Evolutionary conservation across 192 early-diverging fungal species (phyloP).

Genomic region (Podila verticillata): DNA sequence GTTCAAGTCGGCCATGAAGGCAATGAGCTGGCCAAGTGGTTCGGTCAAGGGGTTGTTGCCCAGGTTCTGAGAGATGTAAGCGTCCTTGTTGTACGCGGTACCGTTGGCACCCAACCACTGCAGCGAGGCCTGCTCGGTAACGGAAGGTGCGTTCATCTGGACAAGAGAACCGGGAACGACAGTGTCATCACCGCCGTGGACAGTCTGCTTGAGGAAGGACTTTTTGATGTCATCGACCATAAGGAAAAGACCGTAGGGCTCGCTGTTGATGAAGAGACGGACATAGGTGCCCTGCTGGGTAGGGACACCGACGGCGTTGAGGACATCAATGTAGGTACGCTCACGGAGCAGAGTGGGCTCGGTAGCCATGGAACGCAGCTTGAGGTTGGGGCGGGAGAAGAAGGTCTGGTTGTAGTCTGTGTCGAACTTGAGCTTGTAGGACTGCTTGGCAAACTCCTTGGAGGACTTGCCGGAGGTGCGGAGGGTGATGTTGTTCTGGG

Average conservation of each 20-base stretch:
- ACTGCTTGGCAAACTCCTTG: slow-evolving; percentile 61
- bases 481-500: slow-evolving; percentile 49
- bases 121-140: slow-evolving; percentile 41
- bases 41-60: slow-evolving; percentile 25
- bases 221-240: slow-evolving; percentile 59
- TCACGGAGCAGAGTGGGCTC: slow-evolving; percentile 56
- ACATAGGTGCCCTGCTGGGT: slow-evolving; percentile 54
- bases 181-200: slow-evolving; percentile 27
- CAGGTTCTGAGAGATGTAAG: slow-evolving; percentile 31
- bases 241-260: slow-evolving; percentile 54
- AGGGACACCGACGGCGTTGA: slow-evolving; percentile 55
- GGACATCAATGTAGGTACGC: slow-evolving; percentile 51
- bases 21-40: slow-evolving; percentile 37
- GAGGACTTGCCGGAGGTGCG: slow-evolving; percentile 57
- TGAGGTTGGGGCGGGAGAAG: slow-evolving; percentile 53
- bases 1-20: slow-evolving; percentile 46
- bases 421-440: slow-evolving; percentile 55
- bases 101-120: slow-evolving; percentile 31
- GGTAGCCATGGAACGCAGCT: slow-evolving; percentile 57
- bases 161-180: slow-evolving; percentile 27
- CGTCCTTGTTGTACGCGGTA: slow-evolving; percentile 31
- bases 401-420: slow-evolving; percentile 50
- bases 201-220: slow-evolving; percentile 47
- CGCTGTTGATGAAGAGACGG: slow-evolving; percentile 57
- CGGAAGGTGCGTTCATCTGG: slow-evolving; percentile 34